phyloP scores from a whole-genome alignment of 2,329 filamentous ascomycete genomes.

The Incumbomyces lentus region DNA sequence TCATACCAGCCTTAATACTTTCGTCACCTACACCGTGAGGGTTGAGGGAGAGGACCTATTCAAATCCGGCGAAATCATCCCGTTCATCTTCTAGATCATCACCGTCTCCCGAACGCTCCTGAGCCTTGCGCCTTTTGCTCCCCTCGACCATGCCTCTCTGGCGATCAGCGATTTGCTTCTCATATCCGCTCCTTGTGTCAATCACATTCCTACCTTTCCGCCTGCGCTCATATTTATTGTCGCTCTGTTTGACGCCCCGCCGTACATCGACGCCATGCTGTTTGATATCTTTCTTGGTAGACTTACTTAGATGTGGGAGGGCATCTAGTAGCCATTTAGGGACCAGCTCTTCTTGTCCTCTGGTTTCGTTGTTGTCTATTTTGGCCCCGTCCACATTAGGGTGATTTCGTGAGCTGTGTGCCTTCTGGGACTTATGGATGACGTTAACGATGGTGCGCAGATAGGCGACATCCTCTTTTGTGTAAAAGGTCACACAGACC shows the following conservation, averaged over 20 bases:
- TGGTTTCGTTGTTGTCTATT: constrained; percentile 25
- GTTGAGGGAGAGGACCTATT: too few species aligned
- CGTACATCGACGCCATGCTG: constrained; percentile 69
- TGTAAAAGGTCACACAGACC: constrained; percentile 87
- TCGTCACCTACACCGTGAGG: too few species aligned
- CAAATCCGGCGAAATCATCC: constrained; percentile 30
- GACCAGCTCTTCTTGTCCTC: constrained; percentile 39
- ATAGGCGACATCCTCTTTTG: constrained; percentile 82
- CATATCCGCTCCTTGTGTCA: constrained; percentile 49
- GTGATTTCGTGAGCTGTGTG: constrained; percentile 33
- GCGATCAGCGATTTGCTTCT: constrained; percentile 36
- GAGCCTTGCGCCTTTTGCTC: constrained; percentile 28
- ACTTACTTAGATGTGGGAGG: constrained; percentile 72
- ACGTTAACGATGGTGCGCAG: constrained; percentile 90
- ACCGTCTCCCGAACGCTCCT: constrained; percentile 22
- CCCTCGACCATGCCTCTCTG: constrained; percentile 35
- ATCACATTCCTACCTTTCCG: constrained; percentile 53
- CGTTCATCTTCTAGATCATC: constrained; percentile 22
- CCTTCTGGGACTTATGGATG: constrained; percentile 70
- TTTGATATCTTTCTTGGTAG: constrained; percentile 73
- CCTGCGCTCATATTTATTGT: constrained; percentile 31
- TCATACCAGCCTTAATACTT: too few species aligned
- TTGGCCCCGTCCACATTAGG: constrained; percentile 30
- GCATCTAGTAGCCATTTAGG: constrained; percentile 83
- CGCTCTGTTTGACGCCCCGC: constrained; percentile 31